Evolutionary conservation across 2,329 filamentous ascomycete species (phyloP).

Genomic region (Exophiala mesophila): DNA sequence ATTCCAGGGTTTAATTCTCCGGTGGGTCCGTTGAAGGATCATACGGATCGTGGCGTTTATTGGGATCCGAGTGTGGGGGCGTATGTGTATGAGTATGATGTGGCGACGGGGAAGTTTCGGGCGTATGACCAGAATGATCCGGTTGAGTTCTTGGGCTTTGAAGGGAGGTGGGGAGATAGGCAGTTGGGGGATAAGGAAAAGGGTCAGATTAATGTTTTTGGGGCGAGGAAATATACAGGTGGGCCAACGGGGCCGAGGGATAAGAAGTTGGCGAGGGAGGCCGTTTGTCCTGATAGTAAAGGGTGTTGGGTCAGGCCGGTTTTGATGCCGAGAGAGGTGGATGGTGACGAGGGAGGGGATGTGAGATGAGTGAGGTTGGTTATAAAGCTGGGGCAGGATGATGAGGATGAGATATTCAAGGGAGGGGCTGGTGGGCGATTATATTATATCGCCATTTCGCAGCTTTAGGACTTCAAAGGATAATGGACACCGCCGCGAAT

Average conservation of each 20-base stretch:
- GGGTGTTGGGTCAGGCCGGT: conserved; percentile 1
- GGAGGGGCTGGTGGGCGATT: no score
- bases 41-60: conserved; percentile 49
- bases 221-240: conserved; percentile 51
- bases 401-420: no score
- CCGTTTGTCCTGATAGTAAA: conserved; percentile 48
- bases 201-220: conserved; percentile 38
- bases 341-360: no score
- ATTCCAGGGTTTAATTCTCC: conserved; percentile 58
- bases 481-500: no score
- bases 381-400: no score
- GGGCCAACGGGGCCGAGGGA: conserved; percentile 60
- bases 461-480: no score
- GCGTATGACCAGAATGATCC: conserved; percentile 46
- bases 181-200: conserved; percentile 50
- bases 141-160: conserved; percentile 52
- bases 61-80: conserved; percentile 57
- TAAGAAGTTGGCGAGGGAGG: conserved; percentile 52
- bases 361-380: no score
- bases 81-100: conserved; percentile 53
- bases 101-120: conserved; percentile 39
- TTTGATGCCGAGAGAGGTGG: conserved; percentile 5
- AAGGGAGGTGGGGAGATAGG: conserved; percentile 59
- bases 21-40: conserved; percentile 46
- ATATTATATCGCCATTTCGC: no score